phyloP scores from a whole-genome alignment of 306 rosid species.

The Citrullus amarus region DNA sequence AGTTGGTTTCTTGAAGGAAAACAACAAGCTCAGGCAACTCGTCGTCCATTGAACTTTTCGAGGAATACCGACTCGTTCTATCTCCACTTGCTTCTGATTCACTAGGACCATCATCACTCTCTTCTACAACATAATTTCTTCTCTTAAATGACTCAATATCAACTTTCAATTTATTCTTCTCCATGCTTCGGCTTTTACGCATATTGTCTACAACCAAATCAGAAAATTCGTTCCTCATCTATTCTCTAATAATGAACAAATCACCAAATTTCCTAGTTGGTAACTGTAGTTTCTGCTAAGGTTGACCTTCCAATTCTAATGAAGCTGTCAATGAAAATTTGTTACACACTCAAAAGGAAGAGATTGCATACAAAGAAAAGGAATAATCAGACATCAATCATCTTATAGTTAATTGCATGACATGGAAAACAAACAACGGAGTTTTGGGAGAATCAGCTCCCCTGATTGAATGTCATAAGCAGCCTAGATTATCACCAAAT shows the following conservation, averaged over 20 bases:
- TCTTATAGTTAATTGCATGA: background rate
- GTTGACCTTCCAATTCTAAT: background rate
- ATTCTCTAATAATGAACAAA: background rate
- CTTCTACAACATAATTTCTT: background rate
- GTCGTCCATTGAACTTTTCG: constrained; percentile 12
- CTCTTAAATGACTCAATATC: background rate
- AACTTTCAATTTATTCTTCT: background rate
- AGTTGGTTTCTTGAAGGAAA: constrained; percentile 57
- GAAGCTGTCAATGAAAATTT: background rate
- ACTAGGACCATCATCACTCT: background rate
- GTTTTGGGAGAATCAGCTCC: background rate
- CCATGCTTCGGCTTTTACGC: background rate
- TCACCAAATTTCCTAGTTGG: background rate
- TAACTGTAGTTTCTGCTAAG: background rate
- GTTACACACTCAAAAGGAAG: background rate
- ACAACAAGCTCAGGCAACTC: constrained; percentile 59
- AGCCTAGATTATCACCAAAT: background rate
- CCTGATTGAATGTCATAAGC: background rate
- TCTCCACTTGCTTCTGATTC: constrained; percentile 8
- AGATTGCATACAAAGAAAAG: background rate
- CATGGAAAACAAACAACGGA: background rate
- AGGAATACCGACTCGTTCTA: constrained; percentile 14
- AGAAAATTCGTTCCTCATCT: constrained; percentile 3
- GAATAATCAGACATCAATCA: constrained; percentile 1
- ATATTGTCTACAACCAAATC: background rate